Evolutionary conservation across 495 filamentous ascomycete species (phyloP), one percentile per base, ranked within the genome.

Genomic region (Tuber aestivum): DNA sequence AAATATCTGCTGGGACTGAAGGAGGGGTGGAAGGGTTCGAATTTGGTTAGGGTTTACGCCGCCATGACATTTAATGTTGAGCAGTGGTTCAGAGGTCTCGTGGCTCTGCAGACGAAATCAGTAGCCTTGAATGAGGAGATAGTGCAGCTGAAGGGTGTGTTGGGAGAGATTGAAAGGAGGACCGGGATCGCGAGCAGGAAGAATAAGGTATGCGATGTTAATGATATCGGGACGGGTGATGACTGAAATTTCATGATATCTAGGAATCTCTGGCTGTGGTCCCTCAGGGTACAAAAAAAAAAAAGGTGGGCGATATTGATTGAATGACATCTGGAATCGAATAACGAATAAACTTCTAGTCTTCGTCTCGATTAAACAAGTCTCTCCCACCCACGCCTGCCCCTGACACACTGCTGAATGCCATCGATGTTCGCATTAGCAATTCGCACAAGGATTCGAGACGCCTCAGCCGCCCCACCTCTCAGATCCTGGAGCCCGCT

Each of bases 21-120:
- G 69, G 87, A 90, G 50, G 83, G 88, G 32, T 90, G 89, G 89
- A 85, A 85, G 32, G 84, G 85, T 74, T 84, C 85, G 20, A 86
- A 88, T 50, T 83, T 91, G 69, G 85, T 86, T 70, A 88, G 91
- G 68, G 91, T 95, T 27, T 94, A 91, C 78, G 87, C 90, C 61
- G 90, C 90, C 32, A 97, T 97, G 93, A 90, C 90, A 76, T 90
- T 92, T 41, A 97, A 97, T 79, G 89, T 92, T 41, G 91, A 95
- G 74, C 92, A 92, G n/a, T 97, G 93, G 93, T 89, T 90, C 78
- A 87, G 88, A 65, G 91, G 91, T 1, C 90, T 95, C 73, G 86
- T 90, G 41, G 90, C 89, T 72, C 85, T 95, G 70, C 89, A 93
- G 81, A 86, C 85, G 44, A 93, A 89, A 81, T 90, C 90, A 3